These are phyloP conservation scores for Afroboletus lepidellus DNA, from an alignment of 1,284 basidiomycete genomes.

Conservation along the genomic window DNA sequence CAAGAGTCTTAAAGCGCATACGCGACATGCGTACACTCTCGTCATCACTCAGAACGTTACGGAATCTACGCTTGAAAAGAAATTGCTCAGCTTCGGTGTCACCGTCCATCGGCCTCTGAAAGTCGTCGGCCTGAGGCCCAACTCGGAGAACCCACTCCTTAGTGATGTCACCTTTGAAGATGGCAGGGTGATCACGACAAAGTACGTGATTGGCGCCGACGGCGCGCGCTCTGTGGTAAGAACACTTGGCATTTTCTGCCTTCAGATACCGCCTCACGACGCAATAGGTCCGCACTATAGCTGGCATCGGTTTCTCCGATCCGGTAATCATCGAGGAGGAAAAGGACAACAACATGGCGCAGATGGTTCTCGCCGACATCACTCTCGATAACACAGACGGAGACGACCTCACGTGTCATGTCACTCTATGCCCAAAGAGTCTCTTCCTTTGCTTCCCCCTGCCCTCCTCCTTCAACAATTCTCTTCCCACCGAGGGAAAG, in stretches of 20 bases:
- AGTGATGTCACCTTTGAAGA: background rate
- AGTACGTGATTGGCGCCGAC: background rate
- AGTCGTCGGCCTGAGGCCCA: slow-evolving; percentile 28
- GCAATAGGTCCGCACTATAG: background rate
- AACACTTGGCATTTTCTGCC: background rate
- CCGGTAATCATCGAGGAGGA: background rate
- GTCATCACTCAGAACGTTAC: slow-evolving; percentile 46
- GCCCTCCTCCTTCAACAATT: slow-evolving; percentile 20
- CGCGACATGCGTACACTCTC: slow-evolving; percentile 44
- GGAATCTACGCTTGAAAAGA: slow-evolving; percentile 41
- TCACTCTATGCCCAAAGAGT: slow-evolving; percentile 17
- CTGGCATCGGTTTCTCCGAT: background rate
- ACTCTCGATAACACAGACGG: background rate
- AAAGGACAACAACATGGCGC: slow-evolving; percentile 3
- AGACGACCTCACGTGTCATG: background rate
- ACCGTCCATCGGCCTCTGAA: slow-evolving; percentile 17
- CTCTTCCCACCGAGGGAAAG: slow-evolving; percentile 6
- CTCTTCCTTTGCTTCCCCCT: slow-evolving; percentile 31
- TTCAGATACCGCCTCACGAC: background rate
- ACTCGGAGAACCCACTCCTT: slow-evolving; percentile 1
- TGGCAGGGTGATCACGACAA: background rate
- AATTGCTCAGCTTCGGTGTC: slow-evolving; percentile 29
- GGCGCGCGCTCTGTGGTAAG: background rate
- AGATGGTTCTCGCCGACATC: slow-evolving; percentile 13
- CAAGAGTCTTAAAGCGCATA: slow-evolving; percentile 35